Evolutionary conservation across 2,329 filamentous ascomycete species (phyloP).

Genomic region (Dactylella cylindrospora): DNA sequence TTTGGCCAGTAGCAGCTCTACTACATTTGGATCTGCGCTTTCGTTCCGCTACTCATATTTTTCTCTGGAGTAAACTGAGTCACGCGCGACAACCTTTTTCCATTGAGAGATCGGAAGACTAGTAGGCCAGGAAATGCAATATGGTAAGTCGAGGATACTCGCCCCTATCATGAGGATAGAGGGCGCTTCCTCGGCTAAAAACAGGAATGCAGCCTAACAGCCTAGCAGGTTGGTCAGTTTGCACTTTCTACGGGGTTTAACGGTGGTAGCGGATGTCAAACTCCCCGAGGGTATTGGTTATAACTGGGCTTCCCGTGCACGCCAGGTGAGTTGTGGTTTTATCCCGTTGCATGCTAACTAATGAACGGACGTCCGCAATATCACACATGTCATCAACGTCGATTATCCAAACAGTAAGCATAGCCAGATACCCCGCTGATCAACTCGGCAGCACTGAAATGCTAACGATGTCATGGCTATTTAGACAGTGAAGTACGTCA

Average conservation of each 20-base stretch:
- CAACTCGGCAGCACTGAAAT: background rate
- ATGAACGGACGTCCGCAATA: slow-evolving; percentile 97
- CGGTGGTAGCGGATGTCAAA: slow-evolving; percentile 34
- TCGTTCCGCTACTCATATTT: slow-evolving; percentile 18
- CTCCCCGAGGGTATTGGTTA: slow-evolving; percentile 29
- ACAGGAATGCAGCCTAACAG: slow-evolving; percentile 41
- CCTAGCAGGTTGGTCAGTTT: slow-evolving; percentile 38
- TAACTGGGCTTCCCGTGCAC: slow-evolving; percentile 43
- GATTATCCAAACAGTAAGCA: slow-evolving; percentile 84
- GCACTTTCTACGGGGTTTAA: slow-evolving; percentile 38
- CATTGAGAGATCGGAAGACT: slow-evolving; percentile 22
- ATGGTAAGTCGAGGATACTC: slow-evolving; percentile 44
- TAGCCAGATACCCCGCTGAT: no score
- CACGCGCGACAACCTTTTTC: slow-evolving; percentile 20
- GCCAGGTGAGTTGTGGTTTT: slow-evolving; percentile 40
- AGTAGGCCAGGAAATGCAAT: slow-evolving; percentile 40
- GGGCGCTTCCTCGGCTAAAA: slow-evolving; percentile 43
- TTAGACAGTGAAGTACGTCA: slow-evolving; percentile 39
- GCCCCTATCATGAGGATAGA: slow-evolving; percentile 43
- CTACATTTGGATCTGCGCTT: slow-evolving; percentile 25
- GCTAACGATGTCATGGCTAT: background rate
- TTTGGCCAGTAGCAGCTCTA: slow-evolving; percentile 25
- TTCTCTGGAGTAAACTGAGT: slow-evolving; percentile 27
- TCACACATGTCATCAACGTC: slow-evolving; percentile 99
- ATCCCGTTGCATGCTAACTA: slow-evolving; percentile 68